These are phyloP conservation scores for Pulveroboletus sp. DNA, from an alignment of 768 basidiomycete genomes.

Conservation along the genomic window DNA sequence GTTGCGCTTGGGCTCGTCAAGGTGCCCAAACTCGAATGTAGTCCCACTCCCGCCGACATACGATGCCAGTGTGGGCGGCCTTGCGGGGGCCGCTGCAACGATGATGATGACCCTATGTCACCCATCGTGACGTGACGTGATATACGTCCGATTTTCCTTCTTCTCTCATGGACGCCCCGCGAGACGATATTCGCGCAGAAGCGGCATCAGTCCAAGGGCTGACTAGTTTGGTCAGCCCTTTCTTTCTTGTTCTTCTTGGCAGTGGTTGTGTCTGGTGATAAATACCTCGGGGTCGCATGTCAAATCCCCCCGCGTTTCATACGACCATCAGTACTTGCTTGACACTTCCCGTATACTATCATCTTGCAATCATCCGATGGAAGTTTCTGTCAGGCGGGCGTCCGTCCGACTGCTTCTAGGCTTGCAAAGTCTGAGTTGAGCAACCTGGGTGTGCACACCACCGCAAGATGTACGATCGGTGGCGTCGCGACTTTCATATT, in stretches of 20 bases:
- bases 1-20: slow-evolving; percentile 49
- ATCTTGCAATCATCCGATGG: no score
- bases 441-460: no score
- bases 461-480: no score
- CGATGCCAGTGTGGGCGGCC: slow-evolving; percentile 55
- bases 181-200: not conserved
- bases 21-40: slow-evolving; percentile 67
- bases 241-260: not conserved
- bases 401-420: no score
- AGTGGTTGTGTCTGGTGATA: not conserved
- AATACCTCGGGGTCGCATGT: not conserved
- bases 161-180: not conserved
- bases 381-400: no score
- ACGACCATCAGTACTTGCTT: not conserved
- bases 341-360: no score
- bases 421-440: no score
- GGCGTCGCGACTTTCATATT: no score
- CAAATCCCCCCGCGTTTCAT: not conserved
- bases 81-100: not conserved
- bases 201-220: no score
- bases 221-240: no score
- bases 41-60: slow-evolving; percentile 46
- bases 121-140: not conserved
- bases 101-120: not conserved
- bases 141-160: not conserved